Base-by-base conservation (phyloP, 2,329 filamentous ascomycete genomes). In the Botrytis fabae region DNA sequence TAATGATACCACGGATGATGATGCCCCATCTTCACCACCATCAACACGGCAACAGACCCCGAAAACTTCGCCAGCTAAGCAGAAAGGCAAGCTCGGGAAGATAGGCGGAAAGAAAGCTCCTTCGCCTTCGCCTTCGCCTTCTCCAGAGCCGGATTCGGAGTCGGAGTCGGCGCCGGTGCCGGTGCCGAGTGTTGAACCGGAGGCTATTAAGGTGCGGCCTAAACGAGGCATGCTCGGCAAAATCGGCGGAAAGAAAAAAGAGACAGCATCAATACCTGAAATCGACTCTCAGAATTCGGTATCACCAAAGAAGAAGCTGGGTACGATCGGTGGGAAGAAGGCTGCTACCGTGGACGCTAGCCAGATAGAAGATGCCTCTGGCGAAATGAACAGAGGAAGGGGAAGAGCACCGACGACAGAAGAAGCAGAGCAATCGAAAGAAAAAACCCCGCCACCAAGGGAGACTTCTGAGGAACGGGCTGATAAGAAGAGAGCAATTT, bases 401-500 rank as follows among this genome's bases (percentile, higher is more conserved):
- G 35, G 66, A 66, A 70, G 71, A 62, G 69, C 63, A n/a, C n/a
- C 48, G 18, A 75, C 57, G 48, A 73, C 51, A 28, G 73, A 77
- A 70, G 73, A 73, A 61, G 69, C 70, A 35, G 61, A 40, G 40
- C 44, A 69, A 73, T 38, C 25, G 10, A 44, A 44, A 40, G 44
- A 63, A 57, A 69, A 70, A 38, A 76, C 73, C 10, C 75, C 74
- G 35, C 70, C 71, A 28, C 73, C 73, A 35, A 60, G 40, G 61
- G 80, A 81, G 63, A 81, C 79, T n/a, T 78, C 75, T 25, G 42
- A 75, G 54, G 80, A 81, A 71, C 77, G 78, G 48, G 80, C 80
- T 25, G 74, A 81, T 74, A 77, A 74, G 70, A 81, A 79, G 69
- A 75, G 80, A 42, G 73, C 69, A 38, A 65, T 75, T 72, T 65